These are phyloP conservation scores for Orbilia ellipsospora DNA, from an alignment of 2,329 filamentous ascomycete genomes.

Conservation along the genomic window DNA sequence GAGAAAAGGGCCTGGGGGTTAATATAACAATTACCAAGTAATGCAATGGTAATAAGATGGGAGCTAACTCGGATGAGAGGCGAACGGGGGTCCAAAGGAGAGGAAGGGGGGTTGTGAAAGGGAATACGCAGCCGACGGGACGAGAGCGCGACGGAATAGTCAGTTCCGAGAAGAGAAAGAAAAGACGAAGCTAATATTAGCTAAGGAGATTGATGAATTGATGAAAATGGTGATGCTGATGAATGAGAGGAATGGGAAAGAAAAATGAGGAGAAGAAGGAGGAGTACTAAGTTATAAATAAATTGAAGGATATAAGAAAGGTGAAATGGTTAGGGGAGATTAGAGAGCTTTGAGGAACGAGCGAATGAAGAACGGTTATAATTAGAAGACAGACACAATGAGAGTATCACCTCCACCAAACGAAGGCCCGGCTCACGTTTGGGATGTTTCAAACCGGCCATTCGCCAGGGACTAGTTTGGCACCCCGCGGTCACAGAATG, in stretches of 20 bases:
- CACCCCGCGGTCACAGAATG: constrained; percentile 31
- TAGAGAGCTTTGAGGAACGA: constrained; percentile 4
- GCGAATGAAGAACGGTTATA: neutral
- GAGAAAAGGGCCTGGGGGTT: neutral
- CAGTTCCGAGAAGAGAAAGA: constrained; percentile 43
- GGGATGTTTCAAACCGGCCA: constrained; percentile 44
- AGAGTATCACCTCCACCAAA: constrained; percentile 13
- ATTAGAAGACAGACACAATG: constrained; percentile 1
- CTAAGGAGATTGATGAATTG: neutral
- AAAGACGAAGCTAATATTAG: constrained; percentile 23
- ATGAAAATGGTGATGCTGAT: neutral
- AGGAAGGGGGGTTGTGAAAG: constrained; percentile 19
- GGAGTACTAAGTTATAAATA: constrained; percentile 7
- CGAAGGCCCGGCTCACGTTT: constrained; percentile 24
- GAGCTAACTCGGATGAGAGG: too few relatives aligned
- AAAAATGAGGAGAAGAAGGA: constrained; percentile 4
- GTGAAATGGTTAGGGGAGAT: constrained; percentile 5
- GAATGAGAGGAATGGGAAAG: constrained; percentile 1
- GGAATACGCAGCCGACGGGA: constrained; percentile 41
- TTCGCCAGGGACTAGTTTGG: constrained; percentile 30
- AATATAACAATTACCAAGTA: too few relatives aligned
- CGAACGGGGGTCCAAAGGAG: too few relatives aligned
- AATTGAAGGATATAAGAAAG: neutral
- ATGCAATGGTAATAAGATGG: too few relatives aligned
- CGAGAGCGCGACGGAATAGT: constrained; percentile 20